Conservation (phyloP, 2,329 filamentous ascomycete species). For the Conoideocrella luteorostrata region DNA sequence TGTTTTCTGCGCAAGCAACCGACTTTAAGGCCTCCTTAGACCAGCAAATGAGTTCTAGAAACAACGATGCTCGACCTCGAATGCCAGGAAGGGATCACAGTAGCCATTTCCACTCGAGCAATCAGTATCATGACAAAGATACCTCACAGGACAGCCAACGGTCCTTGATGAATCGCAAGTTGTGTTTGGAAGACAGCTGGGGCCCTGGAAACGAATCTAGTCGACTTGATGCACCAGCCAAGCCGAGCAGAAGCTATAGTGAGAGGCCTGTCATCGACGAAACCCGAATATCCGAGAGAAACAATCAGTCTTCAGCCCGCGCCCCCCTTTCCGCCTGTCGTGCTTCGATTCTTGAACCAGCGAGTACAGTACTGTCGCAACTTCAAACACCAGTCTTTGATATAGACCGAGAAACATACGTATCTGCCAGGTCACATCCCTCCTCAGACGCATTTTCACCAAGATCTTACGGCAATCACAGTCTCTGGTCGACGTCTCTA, state of each 20-base stretch:
- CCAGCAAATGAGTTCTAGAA: neutral
- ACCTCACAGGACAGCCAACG: too few species aligned
- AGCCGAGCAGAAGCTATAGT: neutral
- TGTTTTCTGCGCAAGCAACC: too few species aligned
- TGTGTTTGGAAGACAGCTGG: too few species aligned
- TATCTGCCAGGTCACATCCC: slow-evolving; percentile 1
- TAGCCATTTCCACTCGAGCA: neutral
- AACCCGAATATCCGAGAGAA: too few species aligned
- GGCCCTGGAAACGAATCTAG: neutral
- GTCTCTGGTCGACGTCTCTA: too few species aligned
- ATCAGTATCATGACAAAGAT: neutral
- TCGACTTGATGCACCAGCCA: neutral
- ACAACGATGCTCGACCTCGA: neutral
- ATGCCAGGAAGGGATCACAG: too few species aligned
- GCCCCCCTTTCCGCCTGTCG: too few species aligned
- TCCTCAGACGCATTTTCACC: neutral
- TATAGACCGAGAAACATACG: slow-evolving; percentile 2
- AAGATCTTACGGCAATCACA: neutral
- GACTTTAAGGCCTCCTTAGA: too few species aligned
- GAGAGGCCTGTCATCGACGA: neutral
- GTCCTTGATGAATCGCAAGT: too few species aligned
- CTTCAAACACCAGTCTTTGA: neutral
- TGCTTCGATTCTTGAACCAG: too few species aligned
- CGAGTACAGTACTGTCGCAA: neutral
- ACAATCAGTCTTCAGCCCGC: too few species aligned